Base-by-base conservation (phyloP, 1,284 basidiomycete species). In the Ustilago xerochloae region DNA sequence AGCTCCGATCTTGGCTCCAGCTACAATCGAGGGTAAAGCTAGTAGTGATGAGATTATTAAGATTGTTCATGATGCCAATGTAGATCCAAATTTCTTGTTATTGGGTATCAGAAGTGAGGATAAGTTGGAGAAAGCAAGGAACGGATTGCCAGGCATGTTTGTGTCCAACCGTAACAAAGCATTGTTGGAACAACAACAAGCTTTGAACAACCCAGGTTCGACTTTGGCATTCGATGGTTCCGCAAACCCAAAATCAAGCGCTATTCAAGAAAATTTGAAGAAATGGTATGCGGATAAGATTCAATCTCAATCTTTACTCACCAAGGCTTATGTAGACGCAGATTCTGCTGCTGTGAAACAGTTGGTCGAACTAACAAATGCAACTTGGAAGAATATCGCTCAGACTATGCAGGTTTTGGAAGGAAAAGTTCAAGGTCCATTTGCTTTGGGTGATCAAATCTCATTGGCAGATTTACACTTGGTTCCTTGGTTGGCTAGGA, bases 401-500 rank as follows among this genome's bases (percentile, higher is more conserved):
- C 84, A 87, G 2, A 87, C 86, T 2, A 74, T 90, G 30, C 70
- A 67, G 9, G 85, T 85, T 53, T 76, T 90, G 32, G 90, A 89
- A 82, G 86, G 87, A 47, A 87, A 89, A 62, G 87, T 93, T 45
- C 87, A 89, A 28, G 92, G 91, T 0, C 91, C 92, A 1, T 93
- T 87, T 80, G 85, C 88, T 0, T 87, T 93, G 13, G 93, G 93
- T 87, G 86, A 84, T 77, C 91, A 92, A 65, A 84, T 93, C 80
- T 92, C 90, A 8, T 86, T 93, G 43, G 91, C 90, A 3, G 93
- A 95, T 81, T 85, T 93, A 53, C 92, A 94, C 79, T 86, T 93
- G 26, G 90, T 89, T 3, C 90, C 89, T 12, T 96, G 92, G 92
- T 83, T 94, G 36, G 86, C 89, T 3, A 88, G 90, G 24, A 29